Conservation (phyloP, 768 basidiomycete species). For the Collybiopsis confluens region DNA sequence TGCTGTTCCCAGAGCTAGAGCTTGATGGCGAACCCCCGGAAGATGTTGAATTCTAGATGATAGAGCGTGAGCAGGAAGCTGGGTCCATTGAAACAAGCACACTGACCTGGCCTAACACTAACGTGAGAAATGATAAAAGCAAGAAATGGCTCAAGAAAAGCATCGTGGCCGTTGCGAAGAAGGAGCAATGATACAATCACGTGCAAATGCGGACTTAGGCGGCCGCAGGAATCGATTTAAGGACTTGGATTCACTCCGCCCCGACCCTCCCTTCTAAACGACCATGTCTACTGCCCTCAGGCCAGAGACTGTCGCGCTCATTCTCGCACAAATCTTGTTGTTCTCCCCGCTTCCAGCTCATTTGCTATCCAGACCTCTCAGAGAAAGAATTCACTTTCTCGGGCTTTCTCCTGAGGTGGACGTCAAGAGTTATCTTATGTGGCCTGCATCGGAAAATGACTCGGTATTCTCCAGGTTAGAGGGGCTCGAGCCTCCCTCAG, state of each 20-base stretch:
- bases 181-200: background rate
- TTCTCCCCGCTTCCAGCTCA: constrained; percentile 53
- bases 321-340: constrained; percentile 60
- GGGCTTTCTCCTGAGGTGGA: constrained; percentile 40
- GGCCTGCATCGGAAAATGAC: constrained; percentile 47
- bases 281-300: constrained; percentile 17
- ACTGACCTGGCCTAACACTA: background rate
- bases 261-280: background rate
- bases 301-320: constrained; percentile 35
- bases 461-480: constrained; percentile 38
- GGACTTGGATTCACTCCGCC: too few relatives aligned
- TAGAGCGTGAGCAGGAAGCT: background rate
- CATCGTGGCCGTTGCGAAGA: background rate
- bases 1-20: constrained; percentile 7
- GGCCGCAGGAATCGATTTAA: too few relatives aligned
- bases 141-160: background rate
- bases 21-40: background rate
- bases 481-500: constrained; percentile 37
- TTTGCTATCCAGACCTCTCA: constrained; percentile 54
- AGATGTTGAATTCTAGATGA: background rate
- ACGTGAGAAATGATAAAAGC: background rate
- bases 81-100: background rate
- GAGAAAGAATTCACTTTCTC: constrained; percentile 66
- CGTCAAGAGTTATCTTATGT: constrained; percentile 57
- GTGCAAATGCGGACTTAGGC: too few relatives aligned